A percentile compares a stretch with the other conserved stretches of the same genome.
Evolutionary conservation across 2,329 filamentous ascomycete genomes (phyloP).

Genomic region (Rhynchosporium secalis): DNA sequence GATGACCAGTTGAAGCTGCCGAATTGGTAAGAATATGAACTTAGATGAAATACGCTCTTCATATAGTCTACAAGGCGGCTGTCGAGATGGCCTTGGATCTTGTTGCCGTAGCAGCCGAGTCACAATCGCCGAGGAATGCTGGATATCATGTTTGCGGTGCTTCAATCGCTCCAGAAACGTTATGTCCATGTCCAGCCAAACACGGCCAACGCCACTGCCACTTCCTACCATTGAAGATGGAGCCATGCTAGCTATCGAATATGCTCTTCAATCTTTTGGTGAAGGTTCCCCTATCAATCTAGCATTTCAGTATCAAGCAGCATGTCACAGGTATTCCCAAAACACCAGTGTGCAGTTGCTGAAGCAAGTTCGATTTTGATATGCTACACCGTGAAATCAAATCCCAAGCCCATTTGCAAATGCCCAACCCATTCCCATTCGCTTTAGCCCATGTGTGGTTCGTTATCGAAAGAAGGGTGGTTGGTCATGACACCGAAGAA

Average conservation of each 20-base stretch:
- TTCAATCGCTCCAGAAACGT: neutral
- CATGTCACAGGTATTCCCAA: conserved; percentile 4
- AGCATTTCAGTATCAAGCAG: neutral
- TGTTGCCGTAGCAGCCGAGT: neutral
- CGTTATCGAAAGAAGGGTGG: conserved; percentile 33
- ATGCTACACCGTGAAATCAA: conserved; percentile 40
- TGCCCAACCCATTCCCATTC: conserved; percentile 38
- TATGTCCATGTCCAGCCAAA: neutral
- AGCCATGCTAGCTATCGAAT: neutral
- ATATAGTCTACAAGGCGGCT: neutral
- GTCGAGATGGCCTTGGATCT: neutral
- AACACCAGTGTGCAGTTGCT: conserved; percentile 21
- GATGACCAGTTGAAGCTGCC: conserved; percentile 8
- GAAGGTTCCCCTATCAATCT: too few species aligned
- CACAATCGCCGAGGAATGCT: neutral
- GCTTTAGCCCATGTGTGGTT: conserved; percentile 31
- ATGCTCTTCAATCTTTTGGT: too few species aligned
- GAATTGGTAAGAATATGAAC: conserved; percentile 11
- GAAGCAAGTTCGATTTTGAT: conserved; percentile 37
- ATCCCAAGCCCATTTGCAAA: conserved; percentile 38
- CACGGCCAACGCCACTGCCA: neutral
- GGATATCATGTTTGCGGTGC: neutral
- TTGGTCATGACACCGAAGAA: conserved; percentile 39
- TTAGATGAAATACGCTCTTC: neutral
- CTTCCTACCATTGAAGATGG: too few species aligned